Percentiles rank a stretch among this genome's conserved stretches.
phyloP scores from a whole-genome alignment of 2,329 filamentous ascomycete genomes.

The Cercospora berteroae region DNA sequence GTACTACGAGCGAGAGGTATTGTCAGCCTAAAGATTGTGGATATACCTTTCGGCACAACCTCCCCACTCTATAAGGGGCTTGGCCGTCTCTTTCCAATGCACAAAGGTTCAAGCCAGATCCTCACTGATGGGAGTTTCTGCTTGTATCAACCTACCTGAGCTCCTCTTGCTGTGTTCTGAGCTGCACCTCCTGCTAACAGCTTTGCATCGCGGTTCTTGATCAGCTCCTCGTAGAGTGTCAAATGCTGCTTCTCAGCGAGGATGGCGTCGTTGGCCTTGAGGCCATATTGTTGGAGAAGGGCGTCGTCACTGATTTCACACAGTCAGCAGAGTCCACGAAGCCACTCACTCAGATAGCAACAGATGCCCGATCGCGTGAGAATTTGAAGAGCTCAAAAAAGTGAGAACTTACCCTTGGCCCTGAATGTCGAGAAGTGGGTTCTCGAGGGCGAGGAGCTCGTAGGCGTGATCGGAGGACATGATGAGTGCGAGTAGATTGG shows the following conservation, averaged over 20 bases:
- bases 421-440: slow-evolving; percentile 97
- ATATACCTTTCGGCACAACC: background rate
- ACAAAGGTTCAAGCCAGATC: background rate
- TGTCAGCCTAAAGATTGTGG: slow-evolving; percentile 14
- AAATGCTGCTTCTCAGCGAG: slow-evolving; percentile 90
- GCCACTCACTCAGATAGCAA: background rate
- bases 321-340: background rate
- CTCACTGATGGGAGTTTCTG: background rate
- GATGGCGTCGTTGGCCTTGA: slow-evolving; percentile 97
- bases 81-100: background rate
- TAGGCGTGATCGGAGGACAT: slow-evolving; percentile 57
- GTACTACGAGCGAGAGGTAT: slow-evolving; percentile 56
- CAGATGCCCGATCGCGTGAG: background rate
- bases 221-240: slow-evolving; percentile 86
- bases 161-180: slow-evolving; percentile 94
- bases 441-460: slow-evolving; percentile 90
- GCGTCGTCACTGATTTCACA: slow-evolving; percentile 63
- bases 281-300: slow-evolving; percentile 84
- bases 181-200: slow-evolving; percentile 94
- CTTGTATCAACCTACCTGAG: slow-evolving; percentile 56
- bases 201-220: slow-evolving; percentile 89
- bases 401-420: slow-evolving; percentile 59
- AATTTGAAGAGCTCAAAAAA: background rate
- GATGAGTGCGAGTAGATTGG: background rate
- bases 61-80: background rate